Evolutionary conservation across 352 stramenopile species (phyloP).

Genomic region (Pythium apleroticum): DNA sequence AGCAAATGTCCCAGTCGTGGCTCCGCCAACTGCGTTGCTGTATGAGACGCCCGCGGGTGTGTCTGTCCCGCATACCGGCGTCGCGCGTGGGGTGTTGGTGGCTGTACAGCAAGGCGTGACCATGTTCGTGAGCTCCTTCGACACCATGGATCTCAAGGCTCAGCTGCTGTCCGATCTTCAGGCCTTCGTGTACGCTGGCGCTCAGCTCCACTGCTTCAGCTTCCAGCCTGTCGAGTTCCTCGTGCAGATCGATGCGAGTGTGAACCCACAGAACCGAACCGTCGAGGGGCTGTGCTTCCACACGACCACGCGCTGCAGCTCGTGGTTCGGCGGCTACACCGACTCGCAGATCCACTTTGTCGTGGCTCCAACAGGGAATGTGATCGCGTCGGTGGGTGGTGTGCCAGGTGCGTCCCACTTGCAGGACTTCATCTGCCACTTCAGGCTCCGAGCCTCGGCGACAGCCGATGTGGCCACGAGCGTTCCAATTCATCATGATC

Average conservation of each 20-base stretch:
- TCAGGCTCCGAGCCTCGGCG: constrained; percentile 9
- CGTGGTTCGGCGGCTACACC: constrained; percentile 51
- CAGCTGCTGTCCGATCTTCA: constrained; percentile 6
- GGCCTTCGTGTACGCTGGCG: constrained; percentile 20
- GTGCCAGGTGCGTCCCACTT: constrained; percentile 31
- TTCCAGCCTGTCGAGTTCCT: constrained; percentile 36
- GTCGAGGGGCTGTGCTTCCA: constrained; percentile 68
- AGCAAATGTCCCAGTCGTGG: background rate
- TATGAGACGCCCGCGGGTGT: background rate
- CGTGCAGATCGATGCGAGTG: constrained; percentile 51
- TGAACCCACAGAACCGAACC: constrained; percentile 13
- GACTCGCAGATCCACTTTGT: constrained; percentile 45
- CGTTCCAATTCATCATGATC: constrained; percentile 13
- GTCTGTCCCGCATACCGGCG: background rate
- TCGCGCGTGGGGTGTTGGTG: constrained; percentile 27
- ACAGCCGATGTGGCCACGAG: background rate
- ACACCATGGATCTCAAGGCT: background rate
- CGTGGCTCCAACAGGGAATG: constrained; percentile 31
- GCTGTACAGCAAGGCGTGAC: constrained; percentile 17
- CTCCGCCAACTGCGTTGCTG: background rate
- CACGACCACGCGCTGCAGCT: constrained; percentile 50
- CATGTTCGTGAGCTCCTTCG: constrained; percentile 24
- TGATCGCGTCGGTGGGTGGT: constrained; percentile 32
- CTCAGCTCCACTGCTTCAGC: constrained; percentile 41
- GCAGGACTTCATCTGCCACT: constrained; percentile 40